Evolutionary conservation across 208 protist genomes (phyloP).

Genomic region (Leptomonas seymouri): DNA sequence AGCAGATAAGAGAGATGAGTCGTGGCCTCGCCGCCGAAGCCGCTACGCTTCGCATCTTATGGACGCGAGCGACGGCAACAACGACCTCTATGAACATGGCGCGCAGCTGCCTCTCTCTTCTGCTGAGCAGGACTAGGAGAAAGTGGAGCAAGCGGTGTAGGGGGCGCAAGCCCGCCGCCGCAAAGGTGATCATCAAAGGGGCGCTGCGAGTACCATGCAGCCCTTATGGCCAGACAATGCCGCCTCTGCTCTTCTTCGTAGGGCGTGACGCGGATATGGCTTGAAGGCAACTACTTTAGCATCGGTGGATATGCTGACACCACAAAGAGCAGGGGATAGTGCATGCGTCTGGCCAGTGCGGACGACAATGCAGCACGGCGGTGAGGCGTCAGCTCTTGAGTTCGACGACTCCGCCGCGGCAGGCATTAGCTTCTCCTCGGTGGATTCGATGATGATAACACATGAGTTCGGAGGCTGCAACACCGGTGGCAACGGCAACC

Average conservation of each 20-base stretch:
- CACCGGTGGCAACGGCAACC: neutral
- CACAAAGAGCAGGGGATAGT: neutral
- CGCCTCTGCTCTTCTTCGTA: neutral
- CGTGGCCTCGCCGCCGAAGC: constrained; percentile 7
- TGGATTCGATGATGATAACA: neutral
- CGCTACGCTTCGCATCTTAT: neutral
- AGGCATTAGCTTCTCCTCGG: neutral
- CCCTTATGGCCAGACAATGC: neutral
- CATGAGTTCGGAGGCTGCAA: neutral
- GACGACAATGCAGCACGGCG: neutral
- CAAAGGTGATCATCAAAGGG: neutral
- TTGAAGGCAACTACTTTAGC: constrained; percentile 7
- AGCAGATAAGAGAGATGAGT: neutral
- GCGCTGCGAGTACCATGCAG: neutral
- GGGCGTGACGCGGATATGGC: neutral
- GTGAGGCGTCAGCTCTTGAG: neutral
- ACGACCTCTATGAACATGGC: neutral
- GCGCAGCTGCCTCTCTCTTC: too few relatives aligned
- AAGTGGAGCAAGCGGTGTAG: neutral
- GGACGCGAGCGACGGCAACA: neutral
- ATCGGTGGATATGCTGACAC: neutral
- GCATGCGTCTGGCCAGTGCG: neutral
- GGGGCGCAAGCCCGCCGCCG: neutral
- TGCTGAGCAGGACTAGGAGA: neutral
- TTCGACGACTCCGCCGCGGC: constrained; percentile 5